Evolutionary conservation across 192 early-diverging fungal genomes (phyloP).

Genomic region (Rhizoclosmatium sp.): DNA sequence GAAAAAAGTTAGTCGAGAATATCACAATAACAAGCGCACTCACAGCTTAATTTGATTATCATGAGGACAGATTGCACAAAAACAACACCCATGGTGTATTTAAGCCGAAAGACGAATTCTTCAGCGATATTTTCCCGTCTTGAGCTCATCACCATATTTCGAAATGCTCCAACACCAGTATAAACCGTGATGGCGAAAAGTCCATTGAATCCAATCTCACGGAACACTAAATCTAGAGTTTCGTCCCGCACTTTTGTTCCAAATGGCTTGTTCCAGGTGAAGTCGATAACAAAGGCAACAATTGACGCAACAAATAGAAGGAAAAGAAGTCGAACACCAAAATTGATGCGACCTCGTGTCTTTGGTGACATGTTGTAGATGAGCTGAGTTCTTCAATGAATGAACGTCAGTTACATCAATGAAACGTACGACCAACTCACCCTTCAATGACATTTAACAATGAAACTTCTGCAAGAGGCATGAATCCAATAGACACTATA

Average conservation of each 20-base stretch:
- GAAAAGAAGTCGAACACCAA: neutral
- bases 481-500: conserved; percentile 15
- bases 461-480: conserved; percentile 24
- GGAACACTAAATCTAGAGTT: neutral
- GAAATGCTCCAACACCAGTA: neutral
- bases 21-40: neutral
- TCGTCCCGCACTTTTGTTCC: neutral
- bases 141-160: neutral
- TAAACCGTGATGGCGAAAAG: neutral
- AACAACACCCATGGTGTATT: neutral
- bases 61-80: neutral
- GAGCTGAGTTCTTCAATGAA: neutral
- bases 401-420: neutral
- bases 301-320: neutral
- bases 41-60: conserved; percentile 1
- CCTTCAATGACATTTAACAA: neutral
- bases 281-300: neutral
- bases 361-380: neutral
- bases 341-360: neutral
- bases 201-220: conserved; percentile 20
- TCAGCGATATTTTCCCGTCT: neutral
- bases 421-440: neutral
- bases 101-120: neutral
- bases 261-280: conserved; percentile 16
- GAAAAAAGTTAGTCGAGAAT: neutral